These are phyloP conservation scores for Auxenochlorella pyrenoidosa DNA, from an alignment of 139 green algal genomes.

Conservation along the genomic window DNA sequence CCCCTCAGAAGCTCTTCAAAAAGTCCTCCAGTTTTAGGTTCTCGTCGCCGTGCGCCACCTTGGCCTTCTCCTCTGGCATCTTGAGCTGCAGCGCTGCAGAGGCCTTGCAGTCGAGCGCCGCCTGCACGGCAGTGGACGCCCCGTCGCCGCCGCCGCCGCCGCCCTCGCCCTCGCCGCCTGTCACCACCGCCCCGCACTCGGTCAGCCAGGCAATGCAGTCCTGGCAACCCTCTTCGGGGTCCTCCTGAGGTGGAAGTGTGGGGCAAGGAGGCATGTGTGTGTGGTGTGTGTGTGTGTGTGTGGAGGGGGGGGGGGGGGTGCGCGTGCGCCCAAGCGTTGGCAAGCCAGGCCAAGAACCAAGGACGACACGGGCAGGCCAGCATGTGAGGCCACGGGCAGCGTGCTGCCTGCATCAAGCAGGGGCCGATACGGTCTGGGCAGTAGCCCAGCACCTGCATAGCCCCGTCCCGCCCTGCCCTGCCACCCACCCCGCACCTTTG, in stretches of 20 bases:
- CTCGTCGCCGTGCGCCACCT: slow-evolving; percentile 68
- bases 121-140: too few relatives aligned
- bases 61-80: slow-evolving; percentile 43
- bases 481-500: too few relatives aligned
- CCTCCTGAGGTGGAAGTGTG: neutral
- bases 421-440: too few relatives aligned
- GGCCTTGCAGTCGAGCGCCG: slow-evolving; percentile 43
- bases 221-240: neutral
- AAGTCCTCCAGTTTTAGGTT: slow-evolving; percentile 85
- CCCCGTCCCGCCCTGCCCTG: too few relatives aligned
- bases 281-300: too few relatives aligned
- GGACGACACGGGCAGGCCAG: too few relatives aligned
- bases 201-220: slow-evolving; percentile 36
- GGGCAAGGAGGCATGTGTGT: neutral
- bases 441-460: too few relatives aligned
- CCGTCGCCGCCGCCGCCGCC: neutral
- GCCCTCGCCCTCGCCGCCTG: neutral
- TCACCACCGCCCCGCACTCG: slow-evolving; percentile 46
- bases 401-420: too few relatives aligned
- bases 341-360: too few relatives aligned
- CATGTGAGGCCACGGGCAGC: too few relatives aligned
- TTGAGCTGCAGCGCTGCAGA: slow-evolving; percentile 1
- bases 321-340: too few relatives aligned
- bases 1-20: slow-evolving; percentile 35
- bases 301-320: too few relatives aligned